These are phyloP conservation scores for Trichosanthes cucumerina DNA, from an alignment of 306 rosid species.

Conservation along the genomic window DNA sequence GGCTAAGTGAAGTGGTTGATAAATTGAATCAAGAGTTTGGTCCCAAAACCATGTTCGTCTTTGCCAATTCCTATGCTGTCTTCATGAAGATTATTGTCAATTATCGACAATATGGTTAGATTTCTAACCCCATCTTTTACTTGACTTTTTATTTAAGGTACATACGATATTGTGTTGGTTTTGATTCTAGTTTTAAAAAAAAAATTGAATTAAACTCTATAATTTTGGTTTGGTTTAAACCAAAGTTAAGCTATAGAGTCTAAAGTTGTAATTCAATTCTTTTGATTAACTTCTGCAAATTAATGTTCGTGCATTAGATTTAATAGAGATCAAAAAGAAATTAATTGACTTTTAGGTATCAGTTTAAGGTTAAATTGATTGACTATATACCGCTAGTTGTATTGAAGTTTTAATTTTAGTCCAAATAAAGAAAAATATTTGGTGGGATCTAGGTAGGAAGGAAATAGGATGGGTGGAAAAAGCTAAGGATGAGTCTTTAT, in stretches of 20 bases:
- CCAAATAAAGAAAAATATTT: neutral
- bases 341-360: neutral
- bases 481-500: neutral
- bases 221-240: neutral
- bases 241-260: too few relatives aligned
- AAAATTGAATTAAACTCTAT: neutral
- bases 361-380: too few relatives aligned
- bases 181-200: neutral
- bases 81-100: slow-evolving; percentile 22
- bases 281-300: too few relatives aligned
- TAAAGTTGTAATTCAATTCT: too few relatives aligned
- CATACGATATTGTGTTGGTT: neutral
- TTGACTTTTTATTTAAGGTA: neutral
- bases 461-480: neutral
- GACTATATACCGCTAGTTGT: neutral
- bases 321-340: neutral
- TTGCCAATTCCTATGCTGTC: slow-evolving; percentile 34
- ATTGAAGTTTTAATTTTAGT: neutral
- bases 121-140: neutral
- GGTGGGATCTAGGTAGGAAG: neutral
- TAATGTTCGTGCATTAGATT: too few relatives aligned
- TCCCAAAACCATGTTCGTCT: slow-evolving; percentile 28
- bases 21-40: slow-evolving; percentile 32
- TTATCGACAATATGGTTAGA: slow-evolving; percentile 30
- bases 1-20: slow-evolving; percentile 14